phyloP scores from a whole-genome alignment of 306 rosid genomes.

The Chamaecrista fasciculata region DNA sequence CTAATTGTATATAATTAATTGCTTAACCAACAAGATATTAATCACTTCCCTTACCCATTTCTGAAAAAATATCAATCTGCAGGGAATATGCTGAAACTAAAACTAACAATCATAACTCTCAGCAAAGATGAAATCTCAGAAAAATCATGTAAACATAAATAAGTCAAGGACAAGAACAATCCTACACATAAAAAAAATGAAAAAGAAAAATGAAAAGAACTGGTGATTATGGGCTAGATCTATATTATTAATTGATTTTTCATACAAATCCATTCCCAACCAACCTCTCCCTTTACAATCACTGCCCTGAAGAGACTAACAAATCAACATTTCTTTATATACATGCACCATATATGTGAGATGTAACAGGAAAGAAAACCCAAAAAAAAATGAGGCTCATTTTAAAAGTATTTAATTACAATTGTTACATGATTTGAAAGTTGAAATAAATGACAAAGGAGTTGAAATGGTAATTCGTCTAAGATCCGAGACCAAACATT shows the following conservation, averaged over 20 bases:
- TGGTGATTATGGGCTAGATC: not conserved
- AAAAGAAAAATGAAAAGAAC: not conserved
- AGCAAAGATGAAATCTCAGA: not conserved
- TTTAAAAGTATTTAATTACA: not conserved
- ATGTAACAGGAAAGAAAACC: not conserved
- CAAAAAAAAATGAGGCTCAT: too few relatives aligned
- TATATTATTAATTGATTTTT: not conserved
- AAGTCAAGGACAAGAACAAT: not conserved
- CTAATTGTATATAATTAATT: not conserved
- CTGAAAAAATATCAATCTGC: not conserved
- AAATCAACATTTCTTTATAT: not conserved
- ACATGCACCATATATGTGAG: not conserved
- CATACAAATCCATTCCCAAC: not conserved
- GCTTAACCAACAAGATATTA: not conserved
- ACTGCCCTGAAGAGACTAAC: not conserved
- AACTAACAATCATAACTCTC: not conserved
- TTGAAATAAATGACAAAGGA: not conserved
- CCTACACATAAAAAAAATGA: not conserved
- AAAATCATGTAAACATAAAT: not conserved
- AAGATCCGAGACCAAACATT: not conserved
- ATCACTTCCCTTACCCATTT: not conserved
- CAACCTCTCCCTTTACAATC: not conserved
- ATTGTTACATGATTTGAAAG: not conserved
- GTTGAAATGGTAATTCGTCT: not conserved
- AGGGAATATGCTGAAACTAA: not conserved